Conservation (phyloP, 345 rosid species). For the Erucastrum elatum region DNA sequence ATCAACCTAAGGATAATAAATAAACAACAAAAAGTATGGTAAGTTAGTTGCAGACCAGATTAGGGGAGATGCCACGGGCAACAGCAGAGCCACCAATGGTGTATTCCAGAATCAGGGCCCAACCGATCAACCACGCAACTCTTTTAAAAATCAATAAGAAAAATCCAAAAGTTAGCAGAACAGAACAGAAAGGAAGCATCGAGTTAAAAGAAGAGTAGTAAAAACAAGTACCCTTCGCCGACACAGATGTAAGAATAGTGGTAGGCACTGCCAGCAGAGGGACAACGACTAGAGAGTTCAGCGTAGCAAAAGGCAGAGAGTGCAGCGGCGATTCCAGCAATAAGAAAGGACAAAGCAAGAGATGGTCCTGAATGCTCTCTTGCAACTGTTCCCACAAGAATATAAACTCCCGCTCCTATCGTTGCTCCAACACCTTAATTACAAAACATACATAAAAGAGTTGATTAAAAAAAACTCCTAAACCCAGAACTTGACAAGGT, state of each 20-base stretch:
- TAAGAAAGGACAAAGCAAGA: conserved; percentile 77
- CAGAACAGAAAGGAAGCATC: background rate
- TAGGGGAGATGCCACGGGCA: conserved; percentile 94
- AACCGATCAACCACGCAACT: conserved; percentile 93
- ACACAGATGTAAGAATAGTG: conserved; percentile 94
- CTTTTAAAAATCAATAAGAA: conserved; percentile 30
- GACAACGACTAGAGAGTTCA: conserved; percentile 94
- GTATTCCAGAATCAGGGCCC: conserved; percentile 93
- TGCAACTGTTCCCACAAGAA: conserved; percentile 96
- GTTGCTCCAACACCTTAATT: conserved; percentile 88
- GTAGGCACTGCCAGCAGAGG: conserved; percentile 99
- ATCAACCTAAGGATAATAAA: no score
- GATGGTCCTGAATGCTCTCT: conserved; percentile 99
- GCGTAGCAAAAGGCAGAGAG: conserved; percentile 98
- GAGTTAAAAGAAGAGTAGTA: background rate
- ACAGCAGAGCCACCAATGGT: conserved; percentile 95
- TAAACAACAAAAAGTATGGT: no score
- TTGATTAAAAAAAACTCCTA: no score
- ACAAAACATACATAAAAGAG: background rate
- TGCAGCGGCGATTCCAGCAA: conserved; percentile 94
- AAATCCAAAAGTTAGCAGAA: background rate
- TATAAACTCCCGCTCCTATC: conserved; percentile 97
- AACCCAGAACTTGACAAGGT: no score
- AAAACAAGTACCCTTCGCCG: conserved; percentile 88
- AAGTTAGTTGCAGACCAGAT: no score